phyloP scores from a whole-genome alignment of 306 rosid genomes.

The Notholithocarpus densiflorus region DNA sequence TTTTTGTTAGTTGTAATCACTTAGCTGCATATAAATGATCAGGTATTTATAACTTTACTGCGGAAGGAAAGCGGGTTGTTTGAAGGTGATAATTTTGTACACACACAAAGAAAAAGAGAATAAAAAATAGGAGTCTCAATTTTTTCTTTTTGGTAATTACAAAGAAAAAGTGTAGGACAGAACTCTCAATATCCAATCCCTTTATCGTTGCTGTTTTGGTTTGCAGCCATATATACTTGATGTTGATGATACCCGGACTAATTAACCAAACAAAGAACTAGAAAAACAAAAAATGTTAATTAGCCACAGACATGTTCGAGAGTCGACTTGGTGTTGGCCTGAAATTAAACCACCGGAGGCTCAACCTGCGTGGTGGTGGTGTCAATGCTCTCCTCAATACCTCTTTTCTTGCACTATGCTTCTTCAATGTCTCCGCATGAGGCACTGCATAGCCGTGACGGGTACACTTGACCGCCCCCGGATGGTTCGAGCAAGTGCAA shows the following conservation, averaged over 20 bases:
- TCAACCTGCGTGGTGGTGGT: conserved; percentile 51
- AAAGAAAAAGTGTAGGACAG: too few species aligned
- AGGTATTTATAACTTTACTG: too few species aligned
- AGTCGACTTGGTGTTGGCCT: conserved; percentile 87
- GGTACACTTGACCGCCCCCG: conserved; percentile 49
- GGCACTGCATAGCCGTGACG: conserved; percentile 50
- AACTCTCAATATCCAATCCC: too few species aligned
- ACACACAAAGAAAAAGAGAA: too few species aligned
- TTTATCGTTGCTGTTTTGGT: too few species aligned
- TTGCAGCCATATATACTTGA: too few species aligned
- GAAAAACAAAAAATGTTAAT: background rate
- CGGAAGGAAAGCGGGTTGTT: too few species aligned
- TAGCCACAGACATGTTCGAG: conserved; percentile 77
- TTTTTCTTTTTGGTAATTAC: too few species aligned
- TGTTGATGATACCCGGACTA: background rate
- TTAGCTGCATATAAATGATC: too few species aligned
- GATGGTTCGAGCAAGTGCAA: conserved; percentile 50
- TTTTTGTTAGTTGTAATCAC: too few species aligned
- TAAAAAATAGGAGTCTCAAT: too few species aligned
- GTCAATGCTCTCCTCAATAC: conserved; percentile 69
- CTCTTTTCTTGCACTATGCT: conserved; percentile 53
- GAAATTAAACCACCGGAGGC: conserved; percentile 79
- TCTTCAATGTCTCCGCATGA: conserved; percentile 41
- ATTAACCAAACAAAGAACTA: background rate
- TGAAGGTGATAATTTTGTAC: too few species aligned